Conservation (phyloP, 768 basidiomycete species). For the Mycena capillaripes region DNA sequence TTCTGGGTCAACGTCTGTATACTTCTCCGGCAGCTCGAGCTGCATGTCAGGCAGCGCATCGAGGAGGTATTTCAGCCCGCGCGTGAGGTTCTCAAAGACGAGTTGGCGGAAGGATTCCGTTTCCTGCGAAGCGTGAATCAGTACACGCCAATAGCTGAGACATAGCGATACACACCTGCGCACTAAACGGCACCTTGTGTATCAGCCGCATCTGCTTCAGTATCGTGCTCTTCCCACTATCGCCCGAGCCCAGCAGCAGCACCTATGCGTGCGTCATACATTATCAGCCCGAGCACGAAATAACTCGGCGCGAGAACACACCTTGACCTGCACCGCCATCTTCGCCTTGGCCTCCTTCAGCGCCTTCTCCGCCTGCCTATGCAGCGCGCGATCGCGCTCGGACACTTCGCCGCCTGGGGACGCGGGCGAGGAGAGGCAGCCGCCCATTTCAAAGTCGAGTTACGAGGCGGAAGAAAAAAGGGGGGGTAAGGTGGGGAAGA, state of each 20-base stretch:
- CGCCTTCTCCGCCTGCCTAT: slow-evolving; percentile 82
- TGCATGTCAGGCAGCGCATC: slow-evolving; percentile 94
- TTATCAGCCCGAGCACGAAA: background rate
- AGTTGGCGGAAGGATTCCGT: slow-evolving; percentile 92
- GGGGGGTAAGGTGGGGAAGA: no score
- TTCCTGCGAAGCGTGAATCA: slow-evolving; percentile 83
- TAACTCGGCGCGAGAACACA: slow-evolving; percentile 42
- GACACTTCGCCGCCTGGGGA: slow-evolving; percentile 63
- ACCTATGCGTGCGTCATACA: slow-evolving; percentile 61
- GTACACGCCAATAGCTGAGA: slow-evolving; percentile 66
- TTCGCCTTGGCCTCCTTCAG: slow-evolving; percentile 85
- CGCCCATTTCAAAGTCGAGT: slow-evolving; percentile 86
- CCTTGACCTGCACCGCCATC: slow-evolving; percentile 84
- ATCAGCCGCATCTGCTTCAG: slow-evolving; percentile 99
- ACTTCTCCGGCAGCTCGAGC: slow-evolving; percentile 76
- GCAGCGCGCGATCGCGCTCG: slow-evolving; percentile 76
- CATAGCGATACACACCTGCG: slow-evolving; percentile 68
- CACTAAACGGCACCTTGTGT: slow-evolving; percentile 86
- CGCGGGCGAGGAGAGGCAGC: slow-evolving; percentile 79
- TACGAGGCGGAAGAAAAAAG: no score
- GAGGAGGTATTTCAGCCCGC: slow-evolving; percentile 85
- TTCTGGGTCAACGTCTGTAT: slow-evolving; percentile 42
- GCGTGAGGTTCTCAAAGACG: slow-evolving; percentile 92
- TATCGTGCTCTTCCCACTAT: slow-evolving; percentile 94
- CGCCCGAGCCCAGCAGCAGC: slow-evolving; percentile 91